Evolutionary conservation across 768 basidiomycete genomes (phyloP).

Genomic region (Postia placenta): DNA sequence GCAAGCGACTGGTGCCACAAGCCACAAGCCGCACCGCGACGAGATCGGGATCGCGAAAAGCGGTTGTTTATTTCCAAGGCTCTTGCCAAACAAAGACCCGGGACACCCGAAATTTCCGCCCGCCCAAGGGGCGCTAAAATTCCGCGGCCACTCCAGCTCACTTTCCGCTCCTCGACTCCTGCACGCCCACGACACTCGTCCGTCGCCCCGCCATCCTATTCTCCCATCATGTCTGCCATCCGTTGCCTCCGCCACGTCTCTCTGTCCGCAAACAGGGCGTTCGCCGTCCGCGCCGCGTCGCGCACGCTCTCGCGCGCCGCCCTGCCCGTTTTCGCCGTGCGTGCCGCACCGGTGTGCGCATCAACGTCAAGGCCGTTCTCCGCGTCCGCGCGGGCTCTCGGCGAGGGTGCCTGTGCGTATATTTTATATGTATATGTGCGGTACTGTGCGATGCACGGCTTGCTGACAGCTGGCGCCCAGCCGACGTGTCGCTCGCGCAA

Average conservation of each 20-base stretch:
- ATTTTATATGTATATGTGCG: no score
- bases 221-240: conserved; percentile 49
- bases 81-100: conserved; percentile 18
- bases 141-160: conserved; percentile 4
- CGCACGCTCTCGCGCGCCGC: conserved; percentile 15
- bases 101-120: conserved; percentile 6
- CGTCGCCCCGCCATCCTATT: background rate
- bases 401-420: conserved; percentile 41
- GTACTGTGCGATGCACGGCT: background rate
- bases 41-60: conserved; percentile 6
- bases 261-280: conserved; percentile 35
- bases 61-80: conserved; percentile 20
- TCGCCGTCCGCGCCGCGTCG: conserved; percentile 20
- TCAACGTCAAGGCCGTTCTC: conserved; percentile 37
- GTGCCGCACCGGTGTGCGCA: conserved; percentile 19
- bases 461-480: conserved; percentile 30
- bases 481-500: conserved; percentile 67
- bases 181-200: conserved; percentile 1
- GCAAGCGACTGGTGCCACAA: no score
- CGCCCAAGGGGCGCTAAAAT: background rate
- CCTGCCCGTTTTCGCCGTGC: conserved; percentile 21
- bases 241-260: conserved; percentile 56
- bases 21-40: no score
- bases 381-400: conserved; percentile 30
- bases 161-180: conserved; percentile 1